These are phyloP conservation scores for Penium margaritaceum DNA, from an alignment of 139 green algal species.

Conservation along the genomic window DNA sequence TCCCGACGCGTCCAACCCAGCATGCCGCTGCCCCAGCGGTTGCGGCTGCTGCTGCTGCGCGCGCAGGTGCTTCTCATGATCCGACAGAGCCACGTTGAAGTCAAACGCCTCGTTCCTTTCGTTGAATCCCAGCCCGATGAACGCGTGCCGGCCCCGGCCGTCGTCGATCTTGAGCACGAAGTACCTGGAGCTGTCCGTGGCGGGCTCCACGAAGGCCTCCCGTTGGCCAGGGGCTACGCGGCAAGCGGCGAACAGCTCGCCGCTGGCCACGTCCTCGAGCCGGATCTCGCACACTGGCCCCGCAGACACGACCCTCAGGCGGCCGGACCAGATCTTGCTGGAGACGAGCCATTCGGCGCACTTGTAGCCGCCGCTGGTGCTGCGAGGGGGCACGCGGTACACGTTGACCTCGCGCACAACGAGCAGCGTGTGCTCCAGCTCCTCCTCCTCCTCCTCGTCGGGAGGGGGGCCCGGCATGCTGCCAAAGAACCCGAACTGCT, in stretches of 20 bases:
- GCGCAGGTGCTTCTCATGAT: conserved; percentile 42
- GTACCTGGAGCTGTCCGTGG: conserved; percentile 43
- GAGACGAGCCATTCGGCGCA: conserved; percentile 40
- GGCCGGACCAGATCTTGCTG: conserved; percentile 34
- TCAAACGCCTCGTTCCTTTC: conserved; percentile 47
- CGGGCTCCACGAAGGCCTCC: conserved; percentile 34
- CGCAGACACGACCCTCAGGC: conserved; percentile 26
- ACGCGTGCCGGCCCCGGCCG: conserved; percentile 36
- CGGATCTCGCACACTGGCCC: conserved; percentile 27
- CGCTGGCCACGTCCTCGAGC: conserved; percentile 41
- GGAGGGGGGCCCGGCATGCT: too few relatives aligned
- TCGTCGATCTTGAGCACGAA: conserved; percentile 49
- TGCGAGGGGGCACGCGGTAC: conserved; percentile 30
- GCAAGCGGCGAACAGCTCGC: conserved; percentile 49
- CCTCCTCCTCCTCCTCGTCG: too few relatives aligned
- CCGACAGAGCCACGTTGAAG: conserved; percentile 49
- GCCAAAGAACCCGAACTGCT: too few relatives aligned
- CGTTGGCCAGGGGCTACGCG: conserved; percentile 27
- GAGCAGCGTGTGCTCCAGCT: conserved; percentile 35
- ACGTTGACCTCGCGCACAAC: conserved; percentile 36
- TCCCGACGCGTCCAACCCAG: too few relatives aligned
- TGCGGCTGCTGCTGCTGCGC: too few relatives aligned
- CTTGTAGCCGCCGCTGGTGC: conserved; percentile 35
- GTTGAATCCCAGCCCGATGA: conserved; percentile 48
- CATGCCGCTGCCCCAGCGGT: too few relatives aligned